A percentile compares a stretch with the other conserved stretches of the same genome.
These are phyloP conservation scores for Corniculantispora saksenae DNA, from an alignment of 2,329 filamentous ascomycete genomes.

Conservation along the genomic window DNA sequence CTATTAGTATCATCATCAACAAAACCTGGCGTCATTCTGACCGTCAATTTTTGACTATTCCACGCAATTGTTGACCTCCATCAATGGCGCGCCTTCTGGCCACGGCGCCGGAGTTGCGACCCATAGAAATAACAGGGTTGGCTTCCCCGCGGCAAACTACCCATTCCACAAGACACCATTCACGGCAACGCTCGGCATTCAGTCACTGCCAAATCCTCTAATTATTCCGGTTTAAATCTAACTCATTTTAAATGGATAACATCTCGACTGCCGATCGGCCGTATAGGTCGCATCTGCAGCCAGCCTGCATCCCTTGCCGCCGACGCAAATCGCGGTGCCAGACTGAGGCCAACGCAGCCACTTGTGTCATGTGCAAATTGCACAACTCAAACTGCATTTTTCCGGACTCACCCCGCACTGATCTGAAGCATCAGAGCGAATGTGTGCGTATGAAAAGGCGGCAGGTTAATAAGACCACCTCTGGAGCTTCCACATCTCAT, in stretches of 20 bases:
- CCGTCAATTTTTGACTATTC: too few species aligned
- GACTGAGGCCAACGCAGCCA: conserved; percentile 52
- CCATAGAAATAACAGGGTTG: not conserved
- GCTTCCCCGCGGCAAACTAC: not conserved
- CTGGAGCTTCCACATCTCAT: too few species aligned
- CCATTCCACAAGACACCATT: not conserved
- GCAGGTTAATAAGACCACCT: not conserved
- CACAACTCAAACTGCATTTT: conserved; percentile 60
- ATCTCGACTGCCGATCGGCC: conserved; percentile 38
- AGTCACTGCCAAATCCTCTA: not conserved
- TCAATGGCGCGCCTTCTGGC: too few species aligned
- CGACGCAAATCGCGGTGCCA: conserved; percentile 63
- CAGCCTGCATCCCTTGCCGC: conserved; percentile 61
- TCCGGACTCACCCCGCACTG: conserved; percentile 31
- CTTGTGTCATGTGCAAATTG: conserved; percentile 59
- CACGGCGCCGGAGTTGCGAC: not conserved
- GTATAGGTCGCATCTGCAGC: conserved; percentile 62
- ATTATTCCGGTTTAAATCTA: not conserved
- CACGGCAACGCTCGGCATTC: not conserved
- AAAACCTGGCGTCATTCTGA: too few species aligned
- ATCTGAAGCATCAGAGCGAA: not conserved
- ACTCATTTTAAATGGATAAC: not conserved
- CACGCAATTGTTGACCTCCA: too few species aligned
- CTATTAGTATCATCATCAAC: too few species aligned
- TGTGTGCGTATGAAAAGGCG: not conserved